These are phyloP conservation scores for Albatrellus sp. DNA, from an alignment of 1,284 basidiomycete genomes.

Conservation along the genomic window DNA sequence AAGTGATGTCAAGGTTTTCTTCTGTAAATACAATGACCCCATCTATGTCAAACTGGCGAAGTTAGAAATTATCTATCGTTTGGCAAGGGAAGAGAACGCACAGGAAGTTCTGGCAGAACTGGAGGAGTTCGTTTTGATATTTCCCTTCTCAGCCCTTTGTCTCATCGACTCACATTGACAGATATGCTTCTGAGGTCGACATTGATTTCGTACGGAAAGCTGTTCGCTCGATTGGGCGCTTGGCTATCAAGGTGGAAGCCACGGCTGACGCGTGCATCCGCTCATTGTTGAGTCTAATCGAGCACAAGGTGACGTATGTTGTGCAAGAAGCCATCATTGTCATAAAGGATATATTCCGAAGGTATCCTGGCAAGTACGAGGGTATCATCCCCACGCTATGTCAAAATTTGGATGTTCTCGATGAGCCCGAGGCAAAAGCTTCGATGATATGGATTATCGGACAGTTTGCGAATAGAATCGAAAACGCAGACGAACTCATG, in stretches of 20 bases:
- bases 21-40: constrained; percentile 99
- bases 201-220: constrained; percentile 97
- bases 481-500: constrained; percentile 91
- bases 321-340: constrained; percentile 97
- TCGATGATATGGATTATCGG: constrained; percentile 99
- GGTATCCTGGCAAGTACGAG: constrained; percentile 95
- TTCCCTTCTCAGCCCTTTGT: neutral
- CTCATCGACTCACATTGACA: constrained; percentile 18
- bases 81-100: constrained; percentile 86
- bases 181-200: constrained; percentile 97
- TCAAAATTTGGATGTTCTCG: constrained; percentile 82
- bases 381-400: constrained; percentile 89
- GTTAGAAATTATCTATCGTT: constrained; percentile 95
- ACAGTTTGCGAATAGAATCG: constrained; percentile 92
- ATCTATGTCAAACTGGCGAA: constrained; percentile 99
- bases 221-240: constrained; percentile 89
- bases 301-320: constrained; percentile 92
- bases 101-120: constrained; percentile 88
- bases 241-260: constrained; percentile 92
- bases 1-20: constrained; percentile 98
- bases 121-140: constrained; percentile 59
- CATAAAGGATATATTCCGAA: constrained; percentile 95
- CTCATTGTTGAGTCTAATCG: constrained; percentile 77
- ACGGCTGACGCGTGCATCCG: constrained; percentile 88
- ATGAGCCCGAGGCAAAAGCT: constrained; percentile 94